Percentiles rank a stretch among this genome's conserved stretches.
These are phyloP conservation scores for Ilex aquifolium DNA, from an alignment of 257 asterid genomes.

Conservation along the genomic window DNA sequence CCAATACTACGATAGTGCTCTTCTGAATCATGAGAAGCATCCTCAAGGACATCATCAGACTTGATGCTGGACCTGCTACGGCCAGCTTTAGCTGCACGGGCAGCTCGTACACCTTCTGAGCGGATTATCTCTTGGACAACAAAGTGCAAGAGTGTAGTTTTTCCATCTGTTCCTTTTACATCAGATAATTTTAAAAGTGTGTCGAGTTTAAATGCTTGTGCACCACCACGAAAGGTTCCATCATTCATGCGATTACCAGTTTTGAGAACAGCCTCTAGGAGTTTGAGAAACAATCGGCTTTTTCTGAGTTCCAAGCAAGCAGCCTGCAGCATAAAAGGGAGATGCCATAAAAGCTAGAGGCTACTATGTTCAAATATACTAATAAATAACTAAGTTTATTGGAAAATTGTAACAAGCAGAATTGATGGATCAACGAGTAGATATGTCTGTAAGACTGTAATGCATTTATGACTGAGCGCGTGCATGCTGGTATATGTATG, in stretches of 20 bases:
- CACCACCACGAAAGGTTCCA: neutral
- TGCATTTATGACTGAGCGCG: no score
- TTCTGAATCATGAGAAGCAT: neutral
- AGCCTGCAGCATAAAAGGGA: neutral
- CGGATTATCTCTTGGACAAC: neutral
- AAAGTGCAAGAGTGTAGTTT: neutral
- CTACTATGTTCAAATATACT: no score
- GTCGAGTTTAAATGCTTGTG: neutral
- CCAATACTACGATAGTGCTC: neutral
- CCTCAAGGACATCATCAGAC: neutral
- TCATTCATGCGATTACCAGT: neutral
- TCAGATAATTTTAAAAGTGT: neutral
- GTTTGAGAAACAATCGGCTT: neutral
- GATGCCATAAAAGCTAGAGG: no score
- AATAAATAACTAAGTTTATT: no score
- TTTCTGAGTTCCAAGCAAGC: neutral
- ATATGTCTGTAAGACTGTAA: no score
- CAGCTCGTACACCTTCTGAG: neutral
- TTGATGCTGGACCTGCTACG: neutral
- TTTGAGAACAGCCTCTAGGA: neutral
- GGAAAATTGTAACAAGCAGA: no score
- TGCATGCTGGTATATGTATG: no score
- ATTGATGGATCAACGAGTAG: no score
- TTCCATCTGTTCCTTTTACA: neutral
- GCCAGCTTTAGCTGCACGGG: neutral